A percentile compares a stretch with the other conserved stretches of the same genome.
Evolutionary conservation across 306 rosid genomes (phyloP).

Genomic region (Cyclanthera cordifolia): DNA sequence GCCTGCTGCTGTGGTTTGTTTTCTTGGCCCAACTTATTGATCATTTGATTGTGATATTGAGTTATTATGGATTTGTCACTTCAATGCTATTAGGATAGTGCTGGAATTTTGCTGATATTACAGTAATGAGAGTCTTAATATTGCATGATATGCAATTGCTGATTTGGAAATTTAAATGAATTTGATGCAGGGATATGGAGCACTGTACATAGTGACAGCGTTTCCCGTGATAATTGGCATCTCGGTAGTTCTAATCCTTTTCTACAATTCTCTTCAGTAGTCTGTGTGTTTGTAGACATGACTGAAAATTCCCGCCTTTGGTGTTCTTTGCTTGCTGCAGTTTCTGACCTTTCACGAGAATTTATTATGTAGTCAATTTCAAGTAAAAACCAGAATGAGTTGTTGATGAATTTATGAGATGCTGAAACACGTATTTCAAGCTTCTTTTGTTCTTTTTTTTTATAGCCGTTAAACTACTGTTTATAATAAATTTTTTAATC

Average conservation of each 20-base stretch:
- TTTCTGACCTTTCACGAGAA: not conserved
- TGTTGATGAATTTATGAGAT: not conserved
- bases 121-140: not conserved
- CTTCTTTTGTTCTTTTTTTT: not conserved
- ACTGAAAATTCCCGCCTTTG: not conserved
- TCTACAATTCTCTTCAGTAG: slow-evolving; percentile 86
- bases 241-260: slow-evolving; percentile 78
- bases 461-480: not conserved
- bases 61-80: not conserved
- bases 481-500: not conserved
- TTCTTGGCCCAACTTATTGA: slow-evolving; percentile 9
- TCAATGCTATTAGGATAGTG: not conserved
- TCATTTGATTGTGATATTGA: not conserved
- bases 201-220: slow-evolving; percentile 73
- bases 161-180: slow-evolving; percentile 20
- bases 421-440: not conserved
- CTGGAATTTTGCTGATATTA: not conserved
- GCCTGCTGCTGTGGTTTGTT: slow-evolving; percentile 73
- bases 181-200: slow-evolving; percentile 88
- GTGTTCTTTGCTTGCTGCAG: not conserved
- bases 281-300: not conserved
- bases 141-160: slow-evolving; percentile 16
- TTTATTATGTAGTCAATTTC: not conserved
- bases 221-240: slow-evolving; percentile 86
- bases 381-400: not conserved